Percentiles rank a stretch among this genome's conserved stretches.
Conservation (phyloP, 768 basidiomycete species). For the Suillus subalutaceus region DNA sequence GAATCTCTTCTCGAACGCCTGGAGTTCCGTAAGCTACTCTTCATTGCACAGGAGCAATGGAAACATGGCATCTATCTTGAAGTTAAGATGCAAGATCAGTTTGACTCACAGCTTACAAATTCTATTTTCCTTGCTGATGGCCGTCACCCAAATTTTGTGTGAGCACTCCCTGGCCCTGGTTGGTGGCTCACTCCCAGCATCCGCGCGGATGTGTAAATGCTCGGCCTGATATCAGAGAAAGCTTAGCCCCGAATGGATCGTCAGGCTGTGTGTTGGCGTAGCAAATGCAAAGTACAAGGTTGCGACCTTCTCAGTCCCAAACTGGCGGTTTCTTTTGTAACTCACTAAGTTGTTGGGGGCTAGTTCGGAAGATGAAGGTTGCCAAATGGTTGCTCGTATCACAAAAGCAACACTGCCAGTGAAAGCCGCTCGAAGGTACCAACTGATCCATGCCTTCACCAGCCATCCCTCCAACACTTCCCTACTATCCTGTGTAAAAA, state of each 20-base stretch:
- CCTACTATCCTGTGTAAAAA: conserved; percentile 39
- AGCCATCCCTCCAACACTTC: conserved; percentile 43
- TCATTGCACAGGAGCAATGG: not conserved
- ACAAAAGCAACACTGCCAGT: not conserved
- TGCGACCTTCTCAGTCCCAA: conserved; percentile 26
- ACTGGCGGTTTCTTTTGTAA: not conserved
- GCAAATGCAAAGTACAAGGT: conserved; percentile 86
- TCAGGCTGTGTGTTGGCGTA: conserved; percentile 66
- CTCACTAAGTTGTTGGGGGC: not conserved
- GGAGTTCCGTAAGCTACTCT: not conserved
- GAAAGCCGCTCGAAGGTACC: not conserved
- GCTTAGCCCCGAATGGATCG: conserved; percentile 66
- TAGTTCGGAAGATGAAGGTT: not conserved
- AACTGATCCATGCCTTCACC: conserved; percentile 35
- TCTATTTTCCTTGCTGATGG: not conserved
- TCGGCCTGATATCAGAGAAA: not conserved
- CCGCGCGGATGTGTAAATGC: not conserved
- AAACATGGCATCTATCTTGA: not conserved
- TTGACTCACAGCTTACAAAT: not conserved
- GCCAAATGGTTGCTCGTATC: not conserved
- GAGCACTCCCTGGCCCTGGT: not conserved
- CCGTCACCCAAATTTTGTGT: too few relatives aligned
- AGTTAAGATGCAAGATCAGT: not conserved
- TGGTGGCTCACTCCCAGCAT: not conserved
- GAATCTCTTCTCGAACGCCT: not conserved